Conservation (phyloP, 305 asterid species). For the Fraxinus xanthoxyloides region DNA sequence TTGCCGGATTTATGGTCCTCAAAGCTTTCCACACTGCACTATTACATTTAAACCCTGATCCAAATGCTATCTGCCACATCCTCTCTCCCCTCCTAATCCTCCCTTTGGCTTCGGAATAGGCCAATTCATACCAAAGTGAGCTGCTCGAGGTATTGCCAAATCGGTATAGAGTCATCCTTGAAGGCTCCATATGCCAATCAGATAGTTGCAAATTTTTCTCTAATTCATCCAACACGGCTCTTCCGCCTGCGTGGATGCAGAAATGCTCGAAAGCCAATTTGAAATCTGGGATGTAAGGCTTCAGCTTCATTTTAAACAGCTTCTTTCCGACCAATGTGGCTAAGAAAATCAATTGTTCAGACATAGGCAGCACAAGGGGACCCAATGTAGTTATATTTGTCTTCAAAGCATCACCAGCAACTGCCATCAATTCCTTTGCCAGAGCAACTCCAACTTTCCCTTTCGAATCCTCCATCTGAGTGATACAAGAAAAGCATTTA, state of each 20-base stretch:
- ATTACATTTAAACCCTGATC: conserved; percentile 34
- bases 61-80: conserved; percentile 34
- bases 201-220: conserved; percentile 26
- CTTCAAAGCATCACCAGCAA: conserved; percentile 27
- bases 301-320: background rate
- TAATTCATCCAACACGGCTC: conserved; percentile 30
- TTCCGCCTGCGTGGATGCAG: conserved; percentile 31
- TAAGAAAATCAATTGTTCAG: conserved; percentile 21
- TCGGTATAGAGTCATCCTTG: conserved; percentile 28
- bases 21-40: conserved; percentile 38
- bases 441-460: background rate
- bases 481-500: background rate
- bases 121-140: conserved; percentile 27
- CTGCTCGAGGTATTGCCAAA: conserved; percentile 30
- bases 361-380: conserved; percentile 27
- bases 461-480: background rate
- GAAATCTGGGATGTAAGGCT: conserved; percentile 29
- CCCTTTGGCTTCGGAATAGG: conserved; percentile 31
- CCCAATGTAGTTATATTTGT: conserved; percentile 27
- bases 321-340: background rate
- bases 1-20: conserved; percentile 22
- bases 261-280: conserved; percentile 31
- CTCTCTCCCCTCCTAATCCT: conserved; percentile 31
- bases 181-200: conserved; percentile 29
- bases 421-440: background rate